Base-by-base conservation (phyloP, 371 early-diverging fungal species). In the Circinella minor region DNA sequence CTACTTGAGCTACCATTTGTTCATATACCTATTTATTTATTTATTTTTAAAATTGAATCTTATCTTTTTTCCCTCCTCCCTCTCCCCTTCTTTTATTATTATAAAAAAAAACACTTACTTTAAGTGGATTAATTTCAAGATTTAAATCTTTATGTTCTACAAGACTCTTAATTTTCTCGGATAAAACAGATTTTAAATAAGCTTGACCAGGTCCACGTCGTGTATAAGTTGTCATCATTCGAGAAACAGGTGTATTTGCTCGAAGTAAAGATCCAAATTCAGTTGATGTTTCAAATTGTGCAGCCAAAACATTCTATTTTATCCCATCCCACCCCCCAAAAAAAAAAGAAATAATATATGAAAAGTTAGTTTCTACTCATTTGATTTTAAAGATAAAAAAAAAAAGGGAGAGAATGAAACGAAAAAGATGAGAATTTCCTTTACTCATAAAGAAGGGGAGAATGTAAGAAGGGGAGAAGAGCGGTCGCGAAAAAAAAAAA, bases 151-250 rank as follows among this genome's bases (percentile, higher is more conserved):
- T 85, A 69, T 89, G 88, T 71, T 92, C 90, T 48, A 95, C 91
- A n/a, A 96, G 75, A 64, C 80, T 86, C 68, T 91, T 90, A 69
- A 98, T 93, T 55, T 89, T 88, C 64, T 92, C 90, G 0, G 96
- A 90, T 27, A 98, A 79, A 14, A 95, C 92, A 9, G 88, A 88
- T 79, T 96, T 97, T 55, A 97, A 80, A 71, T 98, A 98, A 27
- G 94, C 88, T 81, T 96, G 96, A 36, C 98, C 98, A n/a, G 96
- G 95, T 1, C 96, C 96, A 62, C 98, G 90, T 59, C 97, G 82
- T 0, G 97, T 96, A 75, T 97, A 98, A 0, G 97, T 96, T 49
- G 96, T 97, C 95, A 98, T 94, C 96, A 97, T 96, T 27, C 98
- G 91, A 13, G 96, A 96, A 6, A 96, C 95, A 7, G 98, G 96